A percentile compares a stretch with the other conserved stretches of the same genome.
Evolutionary conservation across 495 filamentous ascomycete species (phyloP).

Genomic region (Chaetomium cochliodes): DNA sequence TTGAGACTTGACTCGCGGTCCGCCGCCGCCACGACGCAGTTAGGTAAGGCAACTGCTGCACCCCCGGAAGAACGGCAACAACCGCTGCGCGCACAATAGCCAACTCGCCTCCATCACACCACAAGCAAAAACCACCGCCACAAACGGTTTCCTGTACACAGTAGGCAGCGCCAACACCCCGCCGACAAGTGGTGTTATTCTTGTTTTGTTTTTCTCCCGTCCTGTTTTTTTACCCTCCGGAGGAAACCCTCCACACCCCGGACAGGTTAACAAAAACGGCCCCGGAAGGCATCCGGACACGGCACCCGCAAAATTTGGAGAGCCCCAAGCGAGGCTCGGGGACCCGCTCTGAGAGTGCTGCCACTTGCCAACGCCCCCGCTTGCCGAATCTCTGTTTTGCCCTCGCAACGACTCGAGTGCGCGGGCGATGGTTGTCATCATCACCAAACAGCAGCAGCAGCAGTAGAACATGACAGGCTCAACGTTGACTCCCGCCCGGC

Average conservation of each 20-base stretch:
- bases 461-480: conserved; percentile 40
- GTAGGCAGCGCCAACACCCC: not conserved
- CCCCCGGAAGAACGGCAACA: not conserved
- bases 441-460: not conserved
- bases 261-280: too few relatives aligned
- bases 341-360: conserved; percentile 18
- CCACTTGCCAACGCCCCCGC: conserved; percentile 23
- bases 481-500: conserved; percentile 35
- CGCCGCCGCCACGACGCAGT: conserved; percentile 4
- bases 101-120: not conserved
- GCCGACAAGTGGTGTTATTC: conserved; percentile 1
- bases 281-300: not conserved
- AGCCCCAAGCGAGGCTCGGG: not conserved
- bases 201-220: not conserved
- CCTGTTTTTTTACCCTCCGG: too few relatives aligned
- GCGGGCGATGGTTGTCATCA: conserved; percentile 23
- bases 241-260: too few relatives aligned
- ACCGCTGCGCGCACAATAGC: not conserved
- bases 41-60: not conserved
- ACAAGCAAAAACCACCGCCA: not conserved
- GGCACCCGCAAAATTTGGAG: conserved; percentile 14
- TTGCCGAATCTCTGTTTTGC: conserved; percentile 25
- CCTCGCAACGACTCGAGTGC: conserved; percentile 1
- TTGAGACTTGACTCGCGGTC: not conserved
- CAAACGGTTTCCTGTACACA: not conserved